Evolutionary conservation across 306 rosid genomes (phyloP), one percentile per base, ranked within the genome.

Genomic region (Malus asiatica): DNA sequence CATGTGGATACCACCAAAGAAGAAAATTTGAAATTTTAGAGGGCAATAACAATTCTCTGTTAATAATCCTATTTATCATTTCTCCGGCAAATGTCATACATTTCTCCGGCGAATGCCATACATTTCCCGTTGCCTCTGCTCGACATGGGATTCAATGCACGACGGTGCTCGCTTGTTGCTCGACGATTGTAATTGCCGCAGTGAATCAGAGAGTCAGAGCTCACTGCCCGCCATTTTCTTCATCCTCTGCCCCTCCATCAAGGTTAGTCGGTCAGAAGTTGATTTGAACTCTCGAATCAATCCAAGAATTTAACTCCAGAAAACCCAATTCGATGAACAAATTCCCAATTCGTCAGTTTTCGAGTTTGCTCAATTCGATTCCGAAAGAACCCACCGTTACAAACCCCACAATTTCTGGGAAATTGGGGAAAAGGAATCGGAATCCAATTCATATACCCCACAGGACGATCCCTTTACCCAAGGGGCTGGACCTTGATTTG

Each of bases 361-460:
- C 88, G 7, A 68, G 86, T 71, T 67, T 76, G 44, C 59, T 76
- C 13, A 66, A 18, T 76, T 75, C 82, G 22, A 74, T 79, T 20
- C 59, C 81, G 11, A 79, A 72, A 70, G 82, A 71, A 35, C 71
- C 52, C 58, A 53, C 66, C 51, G 61, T 75, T 70, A 30, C 19
- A 32, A 55, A 78, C 70, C 82, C 85, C 72, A 48, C 33, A 25
- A 11, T 70, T 44, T 63, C 77, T 71, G 67, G 61, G 53, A 80
- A 42, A 58, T 65, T 33, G 11, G 48, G 25, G 40, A 32, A 18
- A 18, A 33, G 25, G 70, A 65, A 16, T 48, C 61, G 81, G 75
- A 76, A 81, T 30, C 71, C 78, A 71, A 19, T 83, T 64, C 97
- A 94, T 19, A 75, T 93, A 5, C 97, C 97, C 72, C 94, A 90